These are phyloP conservation scores for Quercus wislizeni DNA, from an alignment of 306 rosid species.

Conservation along the genomic window DNA sequence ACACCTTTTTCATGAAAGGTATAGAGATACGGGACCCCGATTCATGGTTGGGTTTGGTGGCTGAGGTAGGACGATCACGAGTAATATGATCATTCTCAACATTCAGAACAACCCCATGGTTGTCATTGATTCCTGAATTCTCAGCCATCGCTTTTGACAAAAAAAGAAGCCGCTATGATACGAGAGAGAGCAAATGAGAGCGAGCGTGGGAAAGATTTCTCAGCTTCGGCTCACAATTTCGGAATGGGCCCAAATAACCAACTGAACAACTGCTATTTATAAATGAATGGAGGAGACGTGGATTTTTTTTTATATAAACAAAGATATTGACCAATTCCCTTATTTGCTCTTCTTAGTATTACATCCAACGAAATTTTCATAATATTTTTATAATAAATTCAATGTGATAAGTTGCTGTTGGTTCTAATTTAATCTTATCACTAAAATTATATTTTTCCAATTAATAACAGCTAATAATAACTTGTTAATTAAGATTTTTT, in stretches of 20 bases:
- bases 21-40: constrained; percentile 24
- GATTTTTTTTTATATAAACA: constrained; percentile 14
- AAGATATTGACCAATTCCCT: not conserved
- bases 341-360: too few species aligned
- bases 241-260: not conserved
- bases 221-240: not conserved
- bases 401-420: too few species aligned
- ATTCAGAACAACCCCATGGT: constrained; percentile 32
- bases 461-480: too few species aligned
- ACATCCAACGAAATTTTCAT: too few species aligned
- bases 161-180: not conserved
- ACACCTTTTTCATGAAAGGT: constrained; percentile 70
- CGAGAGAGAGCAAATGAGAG: too few species aligned
- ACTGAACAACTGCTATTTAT: constrained; percentile 38
- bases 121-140: constrained; percentile 29
- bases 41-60: constrained; percentile 14
- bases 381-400: too few species aligned
- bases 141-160: constrained; percentile 50
- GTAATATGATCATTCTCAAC: constrained; percentile 29
- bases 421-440: too few species aligned
- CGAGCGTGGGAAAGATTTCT: not conserved
- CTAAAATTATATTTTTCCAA: too few species aligned
- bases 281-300: constrained; percentile 15
- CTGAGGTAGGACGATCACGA: not conserved
- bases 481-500: not conserved